phyloP scores from a whole-genome alignment of 306 rosid species.

The Rubus idaeus region DNA sequence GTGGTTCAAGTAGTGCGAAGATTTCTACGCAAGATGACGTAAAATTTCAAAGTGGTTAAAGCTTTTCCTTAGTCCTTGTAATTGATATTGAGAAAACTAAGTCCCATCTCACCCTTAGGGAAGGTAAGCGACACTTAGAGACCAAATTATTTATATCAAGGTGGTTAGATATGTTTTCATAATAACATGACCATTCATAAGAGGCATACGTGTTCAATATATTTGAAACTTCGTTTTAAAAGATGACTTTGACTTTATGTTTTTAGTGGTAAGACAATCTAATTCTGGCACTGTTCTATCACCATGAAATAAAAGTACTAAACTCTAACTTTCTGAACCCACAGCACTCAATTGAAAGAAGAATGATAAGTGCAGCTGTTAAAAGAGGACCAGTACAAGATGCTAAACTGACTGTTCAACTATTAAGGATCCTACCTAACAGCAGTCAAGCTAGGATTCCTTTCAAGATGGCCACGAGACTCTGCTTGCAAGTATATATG shows the following conservation, averaged over 20 bases:
- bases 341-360: not conserved
- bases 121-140: too few relatives aligned
- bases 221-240: not conserved
- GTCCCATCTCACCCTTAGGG: too few relatives aligned
- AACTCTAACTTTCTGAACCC: not conserved
- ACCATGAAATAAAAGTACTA: not conserved
- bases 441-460: conserved; percentile 56
- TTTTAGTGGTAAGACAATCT: not conserved
- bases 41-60: too few relatives aligned
- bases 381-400: not conserved
- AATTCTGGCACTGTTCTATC: not conserved
- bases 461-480: conserved; percentile 43
- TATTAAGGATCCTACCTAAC: conserved; percentile 56
- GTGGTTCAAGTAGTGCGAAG: too few relatives aligned
- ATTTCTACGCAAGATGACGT: too few relatives aligned
- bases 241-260: not conserved
- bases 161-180: not conserved
- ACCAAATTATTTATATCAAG: not conserved
- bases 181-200: not conserved
- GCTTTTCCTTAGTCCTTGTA: too few relatives aligned
- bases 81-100: too few relatives aligned
- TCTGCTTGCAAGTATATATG: conserved; percentile 67
- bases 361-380: not conserved
- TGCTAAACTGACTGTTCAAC: not conserved
- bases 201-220: not conserved